Evolutionary conservation across 2,329 filamentous ascomycete species (phyloP).

Genomic region (Aspergillus viridinutans): DNA sequence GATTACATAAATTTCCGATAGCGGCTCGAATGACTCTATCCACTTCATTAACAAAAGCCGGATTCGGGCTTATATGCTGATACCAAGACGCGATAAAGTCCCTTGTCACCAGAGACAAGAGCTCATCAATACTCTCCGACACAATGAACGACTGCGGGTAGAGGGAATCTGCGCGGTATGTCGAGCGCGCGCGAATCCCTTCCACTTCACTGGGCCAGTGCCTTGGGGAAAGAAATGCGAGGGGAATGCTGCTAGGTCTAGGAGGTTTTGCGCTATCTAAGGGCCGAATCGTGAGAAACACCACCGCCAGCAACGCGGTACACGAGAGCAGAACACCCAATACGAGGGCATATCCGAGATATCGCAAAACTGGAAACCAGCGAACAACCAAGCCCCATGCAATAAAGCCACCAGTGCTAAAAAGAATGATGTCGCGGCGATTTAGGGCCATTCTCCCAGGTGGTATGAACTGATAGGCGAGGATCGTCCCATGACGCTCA

Average conservation of each 20-base stretch:
- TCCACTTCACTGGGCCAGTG: slow-evolving; percentile 69
- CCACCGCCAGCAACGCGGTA: slow-evolving; percentile 54
- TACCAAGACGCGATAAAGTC: slow-evolving; percentile 93
- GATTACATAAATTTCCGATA: slow-evolving; percentile 65
- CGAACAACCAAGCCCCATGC: slow-evolving; percentile 83
- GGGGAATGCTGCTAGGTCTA: slow-evolving; percentile 41
- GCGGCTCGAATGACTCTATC: slow-evolving; percentile 74
- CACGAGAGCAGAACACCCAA: slow-evolving; percentile 58
- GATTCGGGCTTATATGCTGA: slow-evolving; percentile 72
- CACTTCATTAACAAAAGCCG: slow-evolving; percentile 78
- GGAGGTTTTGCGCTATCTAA: slow-evolving; percentile 35
- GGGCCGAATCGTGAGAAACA: slow-evolving; percentile 53
- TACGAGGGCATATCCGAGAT: slow-evolving; percentile 78
- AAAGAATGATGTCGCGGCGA: slow-evolving; percentile 41
- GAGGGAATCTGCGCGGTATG: slow-evolving; percentile 65
- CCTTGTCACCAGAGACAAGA: slow-evolving; percentile 71
- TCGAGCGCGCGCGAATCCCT: slow-evolving; percentile 60
- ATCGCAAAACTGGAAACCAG: slow-evolving; percentile 79
- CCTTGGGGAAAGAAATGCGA: slow-evolving; percentile 58
- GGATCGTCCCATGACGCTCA: slow-evolving; percentile 44
- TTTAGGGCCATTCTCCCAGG: slow-evolving; percentile 45
- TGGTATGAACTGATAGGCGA: slow-evolving; percentile 7
- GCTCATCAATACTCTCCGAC: slow-evolving; percentile 72
- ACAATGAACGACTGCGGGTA: slow-evolving; percentile 73
- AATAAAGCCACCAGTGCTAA: slow-evolving; percentile 53